phyloP scores from a whole-genome alignment of 2,329 filamentous ascomycete genomes.

The Pseudopithomyces maydicus region DNA sequence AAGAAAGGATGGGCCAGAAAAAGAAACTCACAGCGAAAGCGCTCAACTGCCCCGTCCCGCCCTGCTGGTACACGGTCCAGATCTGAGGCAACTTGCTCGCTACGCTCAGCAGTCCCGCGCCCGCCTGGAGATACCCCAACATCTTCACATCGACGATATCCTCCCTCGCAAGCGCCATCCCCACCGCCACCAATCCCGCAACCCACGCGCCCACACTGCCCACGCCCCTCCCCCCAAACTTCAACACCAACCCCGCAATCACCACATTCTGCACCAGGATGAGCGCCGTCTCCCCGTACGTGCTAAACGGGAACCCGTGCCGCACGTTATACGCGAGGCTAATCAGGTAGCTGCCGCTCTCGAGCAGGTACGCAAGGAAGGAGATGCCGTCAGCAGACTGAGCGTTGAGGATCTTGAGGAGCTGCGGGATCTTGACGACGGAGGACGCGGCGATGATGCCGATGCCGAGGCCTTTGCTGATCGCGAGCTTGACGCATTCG shows the following conservation, averaged over 20 bases:
- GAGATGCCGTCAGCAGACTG: constrained; percentile 82
- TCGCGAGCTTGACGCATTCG: constrained; percentile 83
- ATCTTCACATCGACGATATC: constrained; percentile 68
- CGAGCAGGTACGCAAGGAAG: constrained; percentile 90
- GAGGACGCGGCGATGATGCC: constrained; percentile 89
- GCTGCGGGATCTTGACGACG: constrained; percentile 96
- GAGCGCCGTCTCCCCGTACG: constrained; percentile 91
- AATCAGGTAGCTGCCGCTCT: constrained; percentile 87
- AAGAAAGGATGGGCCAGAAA: no score
- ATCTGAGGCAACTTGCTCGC: constrained; percentile 96
- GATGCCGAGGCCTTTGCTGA: constrained; percentile 91
- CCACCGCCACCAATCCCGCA: constrained; percentile 71
- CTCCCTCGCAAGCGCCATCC: constrained; percentile 72
- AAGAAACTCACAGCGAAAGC: constrained; percentile 80
- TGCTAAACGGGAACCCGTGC: constrained; percentile 92
- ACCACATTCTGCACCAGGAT: constrained; percentile 92
- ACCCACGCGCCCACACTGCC: constrained; percentile 77
- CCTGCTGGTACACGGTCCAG: constrained; percentile 79
- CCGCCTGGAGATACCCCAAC: constrained; percentile 79
- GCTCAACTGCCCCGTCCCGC: constrained; percentile 91
- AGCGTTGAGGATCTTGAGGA: constrained; percentile 85
- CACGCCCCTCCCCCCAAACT: constrained; percentile 70
- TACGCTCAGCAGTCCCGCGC: constrained; percentile 80
- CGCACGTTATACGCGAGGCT: constrained; percentile 90
- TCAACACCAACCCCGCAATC: constrained; percentile 84